Evolutionary conservation across 768 basidiomycete species (phyloP).

Genomic region (Boletus sp.): DNA sequence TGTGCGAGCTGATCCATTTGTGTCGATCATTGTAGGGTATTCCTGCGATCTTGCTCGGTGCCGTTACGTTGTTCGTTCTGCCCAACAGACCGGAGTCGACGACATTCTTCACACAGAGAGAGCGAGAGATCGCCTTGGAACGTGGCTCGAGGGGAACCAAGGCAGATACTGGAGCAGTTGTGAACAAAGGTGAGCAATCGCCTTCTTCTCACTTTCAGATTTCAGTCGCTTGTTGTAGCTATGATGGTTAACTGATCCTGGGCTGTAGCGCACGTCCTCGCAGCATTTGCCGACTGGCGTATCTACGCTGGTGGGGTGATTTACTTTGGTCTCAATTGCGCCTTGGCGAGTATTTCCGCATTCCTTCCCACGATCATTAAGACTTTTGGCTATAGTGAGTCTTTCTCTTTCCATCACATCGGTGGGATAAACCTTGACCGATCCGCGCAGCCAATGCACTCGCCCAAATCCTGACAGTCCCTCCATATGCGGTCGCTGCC

Average conservation of each 20-base stretch:
- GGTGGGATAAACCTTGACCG: neutral
- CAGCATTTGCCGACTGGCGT: conserved; percentile 74
- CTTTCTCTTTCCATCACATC: neutral
- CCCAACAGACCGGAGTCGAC: conserved; percentile 76
- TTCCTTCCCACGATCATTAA: conserved; percentile 82
- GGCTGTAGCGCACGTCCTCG: conserved; percentile 52
- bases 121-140: conserved; percentile 60
- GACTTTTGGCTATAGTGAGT: conserved; percentile 70
- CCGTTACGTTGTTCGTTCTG: conserved; percentile 54
- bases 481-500: conserved; percentile 74
- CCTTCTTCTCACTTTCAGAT: neutral
- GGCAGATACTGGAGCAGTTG: conserved; percentile 61
- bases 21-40: conserved; percentile 46
- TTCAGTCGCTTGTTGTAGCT: neutral
- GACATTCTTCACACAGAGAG: conserved; percentile 46
- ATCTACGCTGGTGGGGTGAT: conserved; percentile 65
- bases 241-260: conserved; percentile 1
- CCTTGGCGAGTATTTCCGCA: conserved; percentile 75
- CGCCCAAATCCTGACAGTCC: conserved; percentile 75
- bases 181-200: conserved; percentile 53
- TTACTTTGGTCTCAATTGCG: conserved; percentile 76
- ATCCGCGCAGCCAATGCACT: conserved; percentile 50
- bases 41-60: conserved; percentile 63
- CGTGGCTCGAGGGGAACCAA: conserved; percentile 66
- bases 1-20: neutral